Base-by-base conservation (phyloP, 495 filamentous ascomycete genomes). In the Daldinia grandis region DNA sequence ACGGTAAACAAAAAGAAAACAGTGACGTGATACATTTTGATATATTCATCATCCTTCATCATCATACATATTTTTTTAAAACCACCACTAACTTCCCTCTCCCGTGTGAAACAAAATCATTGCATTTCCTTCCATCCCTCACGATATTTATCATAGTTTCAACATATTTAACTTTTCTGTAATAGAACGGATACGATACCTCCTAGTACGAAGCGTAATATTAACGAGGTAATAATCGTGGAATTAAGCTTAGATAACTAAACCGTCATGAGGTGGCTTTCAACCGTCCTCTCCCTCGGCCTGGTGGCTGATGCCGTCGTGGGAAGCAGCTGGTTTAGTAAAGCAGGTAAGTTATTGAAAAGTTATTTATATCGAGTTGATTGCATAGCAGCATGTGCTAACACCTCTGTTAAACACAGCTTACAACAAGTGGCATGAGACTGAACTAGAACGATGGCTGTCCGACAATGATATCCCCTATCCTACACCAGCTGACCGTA, bases 381-480 rank as follows among this genome's bases (percentile, higher is more conserved):
- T 47, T 9, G 6, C 8, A 9, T 47, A 8, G 19, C 24, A 64
- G 30, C 31, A 28, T 4, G 3, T 30, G 21, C 49, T 53, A 30
- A 53, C 8, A 53, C 15, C 4, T 53, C 0, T 15, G 27, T n/a
- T 30, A 30, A 53, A 58, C 17, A 59, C 9, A 97, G 95, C 90
- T 5, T 99, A 98, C 86, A 97, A 98, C 83, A 98, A 95, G 78
- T 99, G 95, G 95, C 95, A 98, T 77, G 90, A 98, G 82, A 97
- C 93, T 6, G 95, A 99, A 84, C 87, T 99, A 10, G 95, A 99
- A 83, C 87, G 95, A 74, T 99, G 95, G 95, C 90, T 99, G 64
- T 92, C 92, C 25, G 95, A 99, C 73, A 88, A 99, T 81, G 87
- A 96, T 79, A 87, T 99, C 62, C 93, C 94, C 7, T 93, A 94